These are phyloP conservation scores for Fomes fomentarius DNA, from an alignment of 1,284 basidiomycete genomes.

Conservation along the genomic window DNA sequence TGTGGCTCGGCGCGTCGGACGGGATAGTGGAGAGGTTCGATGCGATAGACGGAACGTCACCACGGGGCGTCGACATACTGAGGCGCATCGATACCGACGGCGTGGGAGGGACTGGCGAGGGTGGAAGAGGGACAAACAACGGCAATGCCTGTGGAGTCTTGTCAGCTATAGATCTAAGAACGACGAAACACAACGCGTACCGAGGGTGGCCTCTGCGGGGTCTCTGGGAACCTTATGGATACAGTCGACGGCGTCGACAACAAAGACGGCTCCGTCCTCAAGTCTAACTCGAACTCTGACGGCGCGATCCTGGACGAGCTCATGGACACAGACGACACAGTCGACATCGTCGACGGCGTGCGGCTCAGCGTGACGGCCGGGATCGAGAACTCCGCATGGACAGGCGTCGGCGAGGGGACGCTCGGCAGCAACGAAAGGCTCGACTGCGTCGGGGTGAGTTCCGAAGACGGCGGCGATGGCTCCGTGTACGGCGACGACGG, in stretches of 20 bases:
- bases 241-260: constrained; percentile 39
- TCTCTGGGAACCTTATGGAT: constrained; percentile 8
- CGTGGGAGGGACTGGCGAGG: constrained; percentile 38
- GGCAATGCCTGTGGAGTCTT: constrained; percentile 34
- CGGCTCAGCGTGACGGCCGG: constrained; percentile 32
- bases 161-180: constrained; percentile 7
- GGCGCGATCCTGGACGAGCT: constrained; percentile 38
- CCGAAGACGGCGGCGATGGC: constrained; percentile 31
- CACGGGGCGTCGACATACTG: constrained; percentile 67
- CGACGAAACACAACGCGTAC: constrained; percentile 35
- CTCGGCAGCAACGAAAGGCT: constrained; percentile 32
- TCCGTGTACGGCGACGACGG: constrained; percentile 27
- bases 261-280: constrained; percentile 59
- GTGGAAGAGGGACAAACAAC: constrained; percentile 39
- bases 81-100: constrained; percentile 52
- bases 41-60: constrained; percentile 58
- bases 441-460: constrained; percentile 34
- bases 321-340: constrained; percentile 45
- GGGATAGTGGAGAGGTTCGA: constrained; percentile 56
- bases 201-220: constrained; percentile 30
- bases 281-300: constrained; percentile 39
- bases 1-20: constrained; percentile 43
- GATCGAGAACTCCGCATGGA: constrained; percentile 20
- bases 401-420: constrained; percentile 31
- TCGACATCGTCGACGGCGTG: constrained; percentile 44